Percentiles rank a stretch among this genome's conserved stretches.
These are phyloP conservation scores for Bonnemaisonia californica DNA, from an alignment of 31 red algal species.

Conservation along the genomic window DNA sequence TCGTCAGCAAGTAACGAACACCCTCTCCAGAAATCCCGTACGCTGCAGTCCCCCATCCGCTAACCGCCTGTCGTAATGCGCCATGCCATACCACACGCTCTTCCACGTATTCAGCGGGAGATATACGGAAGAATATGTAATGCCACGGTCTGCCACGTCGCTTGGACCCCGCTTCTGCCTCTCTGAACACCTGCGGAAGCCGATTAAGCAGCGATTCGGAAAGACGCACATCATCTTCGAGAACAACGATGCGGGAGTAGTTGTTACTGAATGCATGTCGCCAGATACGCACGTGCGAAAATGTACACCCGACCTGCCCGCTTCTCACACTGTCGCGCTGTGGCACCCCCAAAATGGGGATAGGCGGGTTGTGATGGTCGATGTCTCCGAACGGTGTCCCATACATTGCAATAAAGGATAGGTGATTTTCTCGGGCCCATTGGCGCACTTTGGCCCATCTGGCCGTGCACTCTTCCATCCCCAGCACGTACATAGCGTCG, in stretches of 20 bases:
- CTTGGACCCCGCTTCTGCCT: slow-evolving; percentile 47
- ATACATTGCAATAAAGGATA: slow-evolving; percentile 38
- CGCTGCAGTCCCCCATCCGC: slow-evolving; percentile 80
- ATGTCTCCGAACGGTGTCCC: slow-evolving; percentile 59
- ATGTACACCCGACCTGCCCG: slow-evolving; percentile 79
- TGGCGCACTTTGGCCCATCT: slow-evolving; percentile 23
- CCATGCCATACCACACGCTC: slow-evolving; percentile 27
- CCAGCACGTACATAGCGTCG: slow-evolving; percentile 72
- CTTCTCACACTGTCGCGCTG: slow-evolving; percentile 34
- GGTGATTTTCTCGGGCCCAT: slow-evolving; percentile 22
- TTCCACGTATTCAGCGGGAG: slow-evolving; percentile 8
- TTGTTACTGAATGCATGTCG: slow-evolving; percentile 53
- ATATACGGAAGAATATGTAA: slow-evolving; percentile 59
- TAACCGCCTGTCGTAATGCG: slow-evolving; percentile 9
- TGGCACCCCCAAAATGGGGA: slow-evolving; percentile 52
- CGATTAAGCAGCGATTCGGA: slow-evolving; percentile 15
- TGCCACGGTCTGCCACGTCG: slow-evolving; percentile 59
- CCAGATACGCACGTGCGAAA: slow-evolving; percentile 78
- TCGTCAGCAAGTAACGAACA: slow-evolving; percentile 58
- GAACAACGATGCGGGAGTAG: slow-evolving; percentile 51
- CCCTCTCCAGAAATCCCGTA: slow-evolving; percentile 60
- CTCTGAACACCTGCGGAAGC: slow-evolving; percentile 36
- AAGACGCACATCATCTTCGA: slow-evolving; percentile 87
- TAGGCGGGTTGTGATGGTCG: slow-evolving; percentile 49
- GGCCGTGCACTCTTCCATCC: slow-evolving; percentile 45